phyloP scores from a whole-genome alignment of 768 basidiomycete genomes.

The Suillus variegatus region DNA sequence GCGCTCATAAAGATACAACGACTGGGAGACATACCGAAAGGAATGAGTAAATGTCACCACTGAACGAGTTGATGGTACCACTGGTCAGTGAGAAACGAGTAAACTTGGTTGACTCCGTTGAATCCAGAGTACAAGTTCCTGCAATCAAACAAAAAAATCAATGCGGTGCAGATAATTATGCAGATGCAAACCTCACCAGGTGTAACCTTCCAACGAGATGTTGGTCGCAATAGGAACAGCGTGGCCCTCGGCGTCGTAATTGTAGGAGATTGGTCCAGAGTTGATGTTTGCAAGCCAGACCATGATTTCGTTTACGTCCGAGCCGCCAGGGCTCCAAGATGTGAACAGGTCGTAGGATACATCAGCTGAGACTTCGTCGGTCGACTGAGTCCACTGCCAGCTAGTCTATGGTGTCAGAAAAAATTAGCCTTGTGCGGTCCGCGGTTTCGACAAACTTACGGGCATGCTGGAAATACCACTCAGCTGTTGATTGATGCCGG shows the following conservation, averaged over 20 bases:
- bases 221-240: constrained; percentile 44
- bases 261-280: constrained; percentile 56
- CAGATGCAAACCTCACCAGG: constrained; percentile 40
- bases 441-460: constrained; percentile 35
- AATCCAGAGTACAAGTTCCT: constrained; percentile 58
- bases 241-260: constrained; percentile 46
- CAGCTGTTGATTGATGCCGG: constrained; percentile 53
- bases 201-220: constrained; percentile 48
- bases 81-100: constrained; percentile 45
- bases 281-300: constrained; percentile 64
- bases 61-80: constrained; percentile 47
- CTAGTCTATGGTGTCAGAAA: constrained; percentile 35
- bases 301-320: constrained; percentile 54
- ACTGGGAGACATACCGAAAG: constrained; percentile 38
- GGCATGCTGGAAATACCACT: constrained; percentile 55
- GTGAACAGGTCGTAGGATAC: constrained; percentile 71
- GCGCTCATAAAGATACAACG: neutral
- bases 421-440: neutral
- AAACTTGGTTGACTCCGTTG: constrained; percentile 56
- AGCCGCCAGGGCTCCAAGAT: constrained; percentile 47
- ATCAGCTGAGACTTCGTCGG: constrained; percentile 49
- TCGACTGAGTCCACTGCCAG: constrained; percentile 58
- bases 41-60: constrained; percentile 54
- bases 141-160: neutral
- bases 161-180: neutral